Base-by-base conservation (phyloP, 2,329 filamentous ascomycete genomes). In the Periglandula ipomoeae region DNA sequence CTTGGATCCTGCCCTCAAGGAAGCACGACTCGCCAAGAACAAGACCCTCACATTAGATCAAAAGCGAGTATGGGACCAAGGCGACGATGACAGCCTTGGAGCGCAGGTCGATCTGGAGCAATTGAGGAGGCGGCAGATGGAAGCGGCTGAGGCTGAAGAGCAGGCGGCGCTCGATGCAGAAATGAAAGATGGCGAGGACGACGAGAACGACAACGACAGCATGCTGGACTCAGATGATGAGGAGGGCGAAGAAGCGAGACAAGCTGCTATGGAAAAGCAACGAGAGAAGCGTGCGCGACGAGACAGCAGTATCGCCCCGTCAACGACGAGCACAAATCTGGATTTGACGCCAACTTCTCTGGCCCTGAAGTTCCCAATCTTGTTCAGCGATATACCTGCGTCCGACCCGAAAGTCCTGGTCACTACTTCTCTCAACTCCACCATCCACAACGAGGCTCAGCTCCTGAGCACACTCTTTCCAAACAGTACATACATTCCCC, bases 21-120 rank as follows among this genome's bases (percentile, higher is more conserved):
- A 80, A 52, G 79, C 85, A 55, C 80, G 93, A 58, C 72, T 91
- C 52, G 82, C 81, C 52, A 81, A 78, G 56, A 95, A 95, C 69
- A 77, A 89, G 39, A 86, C 93, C 0, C 66, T 80, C 48, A 95
- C 89, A 0, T 76, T 95, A 50, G 90, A 96, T 59, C 80, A 82
- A 59, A 95, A 95, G 73, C 81, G 93, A 64, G 82, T 88, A 27
- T 97, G 89, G 88, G 90, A 96, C 59, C 83, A 90, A 46, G 78
- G 79, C 44, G 82, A 82, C 43, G 76, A 77, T 49, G 79, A 84
- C 55, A 75, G 70, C 44, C 69, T 81, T 5, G 75, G 74, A 53
- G 68, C 69, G 13, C 69, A 71, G 55, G 77, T 83, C 27, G 77
- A 84, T 53, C 67, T 84, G 48, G 75, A 80, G 56, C 71, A 77